Conservation (phyloP, 208 protist genomes). For the Leishmania amazonensis region DNA sequence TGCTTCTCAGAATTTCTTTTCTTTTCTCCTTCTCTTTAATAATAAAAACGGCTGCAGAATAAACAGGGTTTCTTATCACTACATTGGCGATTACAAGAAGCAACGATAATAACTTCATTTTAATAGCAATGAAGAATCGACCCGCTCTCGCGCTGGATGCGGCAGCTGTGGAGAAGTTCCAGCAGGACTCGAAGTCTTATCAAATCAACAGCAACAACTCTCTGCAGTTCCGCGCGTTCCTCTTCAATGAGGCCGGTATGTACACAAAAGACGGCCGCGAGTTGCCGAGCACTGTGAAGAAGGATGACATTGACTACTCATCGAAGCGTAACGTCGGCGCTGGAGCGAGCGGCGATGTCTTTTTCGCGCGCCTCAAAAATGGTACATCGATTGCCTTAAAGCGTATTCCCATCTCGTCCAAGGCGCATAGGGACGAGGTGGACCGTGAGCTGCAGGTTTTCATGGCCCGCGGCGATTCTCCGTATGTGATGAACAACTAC, state of each 20-base stretch:
- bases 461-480: constrained; percentile 65
- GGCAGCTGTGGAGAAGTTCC: constrained; percentile 60
- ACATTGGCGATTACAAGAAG: neutral
- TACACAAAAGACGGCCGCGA: constrained; percentile 86
- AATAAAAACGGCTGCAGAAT: neutral
- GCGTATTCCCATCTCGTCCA: constrained; percentile 87
- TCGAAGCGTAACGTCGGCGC: constrained; percentile 68
- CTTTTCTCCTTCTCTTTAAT: too few relatives aligned
- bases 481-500: constrained; percentile 90
- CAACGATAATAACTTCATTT: neutral
- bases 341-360: constrained; percentile 80
- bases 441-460: constrained; percentile 88
- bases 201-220: constrained; percentile 90
- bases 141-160: constrained; percentile 65
- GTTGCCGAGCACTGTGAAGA: constrained; percentile 70
- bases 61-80: neutral
- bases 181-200: constrained; percentile 82
- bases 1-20: neutral
- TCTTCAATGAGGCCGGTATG: constrained; percentile 80
- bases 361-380: constrained; percentile 72
- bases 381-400: constrained; percentile 83
- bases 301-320: constrained; percentile 78
- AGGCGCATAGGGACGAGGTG: constrained; percentile 86
- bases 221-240: constrained; percentile 84
- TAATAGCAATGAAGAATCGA: constrained; percentile 57